Evolutionary conservation across 306 rosid genomes (phyloP).

Genomic region (Bauhinia variegata): DNA sequence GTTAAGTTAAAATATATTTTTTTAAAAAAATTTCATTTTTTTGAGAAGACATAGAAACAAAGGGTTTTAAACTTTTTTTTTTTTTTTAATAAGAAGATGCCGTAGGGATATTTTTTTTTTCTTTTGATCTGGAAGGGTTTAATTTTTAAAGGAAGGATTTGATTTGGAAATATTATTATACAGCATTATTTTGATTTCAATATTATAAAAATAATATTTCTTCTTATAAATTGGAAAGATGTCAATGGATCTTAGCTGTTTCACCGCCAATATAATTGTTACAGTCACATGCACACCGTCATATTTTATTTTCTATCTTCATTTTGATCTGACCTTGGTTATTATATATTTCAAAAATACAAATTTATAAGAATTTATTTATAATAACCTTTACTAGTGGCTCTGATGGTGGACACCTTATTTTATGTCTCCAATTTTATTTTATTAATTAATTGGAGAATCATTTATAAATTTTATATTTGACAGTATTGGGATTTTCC

Average conservation of each 20-base stretch:
- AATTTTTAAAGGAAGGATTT: not conserved
- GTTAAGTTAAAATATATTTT: no score
- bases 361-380: not conserved
- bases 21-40: no score
- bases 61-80: conserved; percentile 12
- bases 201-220: no score
- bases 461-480: no score
- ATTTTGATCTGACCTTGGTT: conserved; percentile 17
- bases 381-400: conserved; percentile 12
- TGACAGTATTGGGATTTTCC: no score
- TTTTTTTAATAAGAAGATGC: no score
- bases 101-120: no score
- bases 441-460: no score
- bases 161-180: not conserved
- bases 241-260: conserved; percentile 39
- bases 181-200: no score
- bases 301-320: conserved; percentile 13
- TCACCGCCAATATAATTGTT: conserved; percentile 31
- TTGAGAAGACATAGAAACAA: not conserved
- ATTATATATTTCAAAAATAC: conserved; percentile 2
- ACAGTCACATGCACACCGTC: conserved; percentile 40
- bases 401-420: conserved; percentile 12
- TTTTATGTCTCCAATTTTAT: no score
- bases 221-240: conserved; percentile 28
- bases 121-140: no score